A percentile compares a stretch with the other conserved stretches of the same genome.
phyloP scores from a whole-genome alignment of 2,329 filamentous ascomycete species.

The Esteya vermicola region DNA sequence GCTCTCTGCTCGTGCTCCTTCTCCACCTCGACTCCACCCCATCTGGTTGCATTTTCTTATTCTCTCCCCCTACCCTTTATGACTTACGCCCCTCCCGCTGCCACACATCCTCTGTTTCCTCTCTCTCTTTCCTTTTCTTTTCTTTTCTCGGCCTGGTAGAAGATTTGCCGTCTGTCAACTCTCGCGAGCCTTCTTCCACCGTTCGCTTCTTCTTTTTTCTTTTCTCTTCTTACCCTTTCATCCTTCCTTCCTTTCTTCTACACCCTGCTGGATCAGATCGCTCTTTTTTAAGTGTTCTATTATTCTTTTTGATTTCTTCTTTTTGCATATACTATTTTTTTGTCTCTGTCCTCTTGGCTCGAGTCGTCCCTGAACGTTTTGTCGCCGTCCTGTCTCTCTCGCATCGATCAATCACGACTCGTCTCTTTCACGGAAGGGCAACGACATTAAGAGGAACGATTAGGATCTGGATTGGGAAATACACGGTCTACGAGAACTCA shows the following conservation, averaged over 20 bases:
- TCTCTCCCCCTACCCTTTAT: conserved; percentile 19
- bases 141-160: conserved; percentile 28
- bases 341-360: neutral
- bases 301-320: conserved; percentile 10
- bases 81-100: conserved; percentile 19
- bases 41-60: conserved; percentile 1
- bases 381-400: neutral
- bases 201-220: conserved; percentile 17
- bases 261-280: conserved; percentile 47
- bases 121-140: conserved; percentile 13
- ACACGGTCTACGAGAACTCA: too few relatives aligned
- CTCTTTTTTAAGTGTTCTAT: conserved; percentile 22
- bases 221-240: conserved; percentile 21
- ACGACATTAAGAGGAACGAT: too few relatives aligned
- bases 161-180: conserved; percentile 23
- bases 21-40: too few relatives aligned
- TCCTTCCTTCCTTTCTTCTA: conserved; percentile 21
- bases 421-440: too few relatives aligned
- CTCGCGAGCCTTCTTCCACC: conserved; percentile 21
- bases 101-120: conserved; percentile 6
- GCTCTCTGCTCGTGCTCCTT: too few relatives aligned
- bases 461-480: too few relatives aligned
- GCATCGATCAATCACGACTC: too few relatives aligned
- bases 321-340: neutral
- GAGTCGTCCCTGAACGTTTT: neutral